phyloP scores from a whole-genome alignment of 1,139 yeast species.

The Blastobotrys malaysiensis region DNA sequence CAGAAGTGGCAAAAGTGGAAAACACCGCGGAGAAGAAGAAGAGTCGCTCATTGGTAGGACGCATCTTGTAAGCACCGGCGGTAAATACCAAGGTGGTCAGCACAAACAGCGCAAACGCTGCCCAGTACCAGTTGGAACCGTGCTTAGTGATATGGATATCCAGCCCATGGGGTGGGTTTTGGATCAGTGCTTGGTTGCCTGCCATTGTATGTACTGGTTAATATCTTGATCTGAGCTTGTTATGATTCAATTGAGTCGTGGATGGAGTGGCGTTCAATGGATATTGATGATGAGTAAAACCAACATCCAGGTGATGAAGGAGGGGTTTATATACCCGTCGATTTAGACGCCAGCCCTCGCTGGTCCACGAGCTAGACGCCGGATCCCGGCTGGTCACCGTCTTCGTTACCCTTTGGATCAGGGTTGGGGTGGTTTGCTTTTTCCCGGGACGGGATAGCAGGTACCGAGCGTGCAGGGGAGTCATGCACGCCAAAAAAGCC shows the following conservation, averaged over 20 bases:
- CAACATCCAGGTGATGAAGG: neutral
- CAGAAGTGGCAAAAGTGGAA: constrained; percentile 44
- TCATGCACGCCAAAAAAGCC: neutral
- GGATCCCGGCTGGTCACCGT: neutral
- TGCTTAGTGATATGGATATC: constrained; percentile 51
- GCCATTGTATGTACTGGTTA: constrained; percentile 14
- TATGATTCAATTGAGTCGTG: neutral
- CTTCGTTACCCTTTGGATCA: neutral
- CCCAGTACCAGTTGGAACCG: constrained; percentile 71
- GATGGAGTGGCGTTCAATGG: too few species aligned
- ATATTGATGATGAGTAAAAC: neutral
- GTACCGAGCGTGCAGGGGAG: neutral
- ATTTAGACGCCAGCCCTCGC: neutral
- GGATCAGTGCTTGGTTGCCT: constrained; percentile 45
- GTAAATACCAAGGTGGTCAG: constrained; percentile 42
- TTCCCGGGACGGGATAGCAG: neutral
- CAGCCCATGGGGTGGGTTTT: constrained; percentile 42
- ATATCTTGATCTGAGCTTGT: neutral
- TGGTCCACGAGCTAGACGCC: neutral
- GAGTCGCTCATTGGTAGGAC: constrained; percentile 39
- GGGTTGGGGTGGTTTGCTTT: neutral
- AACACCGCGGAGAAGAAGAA: constrained; percentile 45
- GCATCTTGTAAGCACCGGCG: constrained; percentile 35
- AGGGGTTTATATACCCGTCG: neutral
- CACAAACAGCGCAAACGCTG: constrained; percentile 51